phyloP scores from a whole-genome alignment of 140 eudicot species.

The Stevia rebaudiana region DNA sequence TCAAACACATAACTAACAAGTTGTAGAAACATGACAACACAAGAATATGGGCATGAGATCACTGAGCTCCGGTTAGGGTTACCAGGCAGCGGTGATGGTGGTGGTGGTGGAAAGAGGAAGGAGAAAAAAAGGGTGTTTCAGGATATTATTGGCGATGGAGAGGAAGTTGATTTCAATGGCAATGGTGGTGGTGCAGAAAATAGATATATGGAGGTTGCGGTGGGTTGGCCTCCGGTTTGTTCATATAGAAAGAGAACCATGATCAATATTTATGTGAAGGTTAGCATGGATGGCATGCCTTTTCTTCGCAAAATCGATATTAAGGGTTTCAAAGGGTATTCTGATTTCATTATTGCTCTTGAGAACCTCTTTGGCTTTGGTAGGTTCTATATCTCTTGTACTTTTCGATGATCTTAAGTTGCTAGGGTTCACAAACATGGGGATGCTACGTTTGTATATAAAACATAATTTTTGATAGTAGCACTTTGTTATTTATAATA shows the following conservation, averaged over 20 bases:
- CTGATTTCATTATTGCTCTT: slow-evolving; percentile 40
- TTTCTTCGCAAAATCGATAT: slow-evolving; percentile 56
- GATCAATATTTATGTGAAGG: slow-evolving; percentile 50
- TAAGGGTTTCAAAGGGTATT: slow-evolving; percentile 32
- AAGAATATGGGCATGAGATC: slow-evolving; percentile 47
- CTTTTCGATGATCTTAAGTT: background rate
- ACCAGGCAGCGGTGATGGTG: slow-evolving; percentile 26
- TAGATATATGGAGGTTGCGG: slow-evolving; percentile 23
- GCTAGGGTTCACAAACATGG: too few relatives aligned
- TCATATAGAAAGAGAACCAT: slow-evolving; percentile 35
- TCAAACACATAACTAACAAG: slow-evolving; percentile 2
- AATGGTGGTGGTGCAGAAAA: background rate
- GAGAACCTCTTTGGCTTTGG: slow-evolving; percentile 49
- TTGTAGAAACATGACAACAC: slow-evolving; percentile 24
- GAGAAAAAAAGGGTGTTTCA: slow-evolving; percentile 42
- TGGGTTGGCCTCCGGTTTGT: slow-evolving; percentile 77
- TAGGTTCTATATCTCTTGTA: slow-evolving; percentile 7
- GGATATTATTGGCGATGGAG: slow-evolving; percentile 21
- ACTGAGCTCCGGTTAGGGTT: slow-evolving; percentile 57
- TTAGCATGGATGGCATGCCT: slow-evolving; percentile 71
- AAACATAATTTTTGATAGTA: background rate
- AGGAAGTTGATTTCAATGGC: background rate
- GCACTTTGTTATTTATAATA: too few relatives aligned
- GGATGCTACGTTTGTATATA: too few relatives aligned
- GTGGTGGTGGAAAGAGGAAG: slow-evolving; percentile 8